Percentiles rank a stretch among this genome's conserved stretches.
phyloP scores from a whole-genome alignment of 2,329 filamentous ascomycete genomes.

The Fusarium transvaalense region DNA sequence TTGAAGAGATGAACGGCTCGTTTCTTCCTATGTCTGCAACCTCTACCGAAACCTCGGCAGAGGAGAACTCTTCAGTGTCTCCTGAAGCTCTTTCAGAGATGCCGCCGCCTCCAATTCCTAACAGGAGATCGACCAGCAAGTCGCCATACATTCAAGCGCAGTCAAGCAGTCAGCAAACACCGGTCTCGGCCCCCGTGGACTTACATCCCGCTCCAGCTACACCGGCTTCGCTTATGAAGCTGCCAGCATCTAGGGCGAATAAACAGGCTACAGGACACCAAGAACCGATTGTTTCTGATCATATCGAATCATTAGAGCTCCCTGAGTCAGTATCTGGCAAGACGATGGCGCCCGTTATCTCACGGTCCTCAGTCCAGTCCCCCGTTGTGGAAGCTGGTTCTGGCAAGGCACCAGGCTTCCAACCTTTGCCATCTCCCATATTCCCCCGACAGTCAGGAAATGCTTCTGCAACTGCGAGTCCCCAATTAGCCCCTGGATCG shows the following conservation, averaged over 20 bases:
- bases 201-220: slow-evolving; percentile 64
- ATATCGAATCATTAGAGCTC: slow-evolving; percentile 72
- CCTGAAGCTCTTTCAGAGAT: slow-evolving; percentile 74
- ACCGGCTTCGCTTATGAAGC: slow-evolving; percentile 87
- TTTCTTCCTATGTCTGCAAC: slow-evolving; percentile 56
- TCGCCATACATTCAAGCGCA: slow-evolving; percentile 76
- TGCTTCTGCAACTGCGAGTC: slow-evolving; percentile 73
- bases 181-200: slow-evolving; percentile 40
- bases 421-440: slow-evolving; percentile 63
- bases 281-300: slow-evolving; percentile 61
- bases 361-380: slow-evolving; percentile 57
- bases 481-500: slow-evolving; percentile 69
- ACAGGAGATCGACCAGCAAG: slow-evolving; percentile 71
- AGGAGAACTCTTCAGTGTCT: slow-evolving; percentile 74
- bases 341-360: slow-evolving; percentile 54
- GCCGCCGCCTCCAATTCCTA: slow-evolving; percentile 76
- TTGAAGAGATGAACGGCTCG: slow-evolving; percentile 58
- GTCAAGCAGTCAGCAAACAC: slow-evolving; percentile 50
- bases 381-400: slow-evolving; percentile 54
- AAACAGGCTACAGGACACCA: slow-evolving; percentile 56
- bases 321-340: slow-evolving; percentile 73
- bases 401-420: slow-evolving; percentile 65
- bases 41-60: slow-evolving; percentile 66
- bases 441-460: slow-evolving; percentile 57
- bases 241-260: slow-evolving; percentile 68